phyloP scores from a whole-genome alignment of 306 rosid species.

The Alnus rubra region DNA sequence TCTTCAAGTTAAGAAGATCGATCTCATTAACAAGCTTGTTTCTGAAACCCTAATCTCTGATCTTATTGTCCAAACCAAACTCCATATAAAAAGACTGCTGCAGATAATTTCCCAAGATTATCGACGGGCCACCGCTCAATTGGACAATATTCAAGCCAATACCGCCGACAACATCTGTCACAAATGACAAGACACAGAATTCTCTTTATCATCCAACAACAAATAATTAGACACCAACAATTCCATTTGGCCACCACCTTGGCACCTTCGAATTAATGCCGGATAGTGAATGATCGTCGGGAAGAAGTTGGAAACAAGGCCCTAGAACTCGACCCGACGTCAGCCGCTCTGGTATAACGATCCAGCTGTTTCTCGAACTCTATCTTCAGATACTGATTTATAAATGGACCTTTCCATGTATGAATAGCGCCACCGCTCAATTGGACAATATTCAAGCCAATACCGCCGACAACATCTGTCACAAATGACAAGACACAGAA shows the following conservation, averaged over 20 bases:
- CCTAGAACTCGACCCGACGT: neutral
- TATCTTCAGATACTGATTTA: neutral
- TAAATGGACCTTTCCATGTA: constrained; percentile 10
- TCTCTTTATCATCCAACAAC: neutral
- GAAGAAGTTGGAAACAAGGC: constrained; percentile 11
- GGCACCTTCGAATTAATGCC: neutral
- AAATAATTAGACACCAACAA: neutral
- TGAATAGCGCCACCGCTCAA: neutral
- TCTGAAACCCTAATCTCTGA: neutral
- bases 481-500: constrained; percentile 6
- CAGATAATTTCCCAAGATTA: neutral
- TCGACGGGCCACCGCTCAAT: neutral
- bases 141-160: neutral
- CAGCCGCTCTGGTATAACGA: neutral
- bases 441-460: neutral
- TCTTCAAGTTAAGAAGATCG: neutral
- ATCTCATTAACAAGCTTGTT: neutral
- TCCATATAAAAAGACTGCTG: constrained; percentile 1
- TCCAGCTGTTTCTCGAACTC: constrained; percentile 1
- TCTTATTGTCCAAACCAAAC: neutral
- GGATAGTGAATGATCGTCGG: neutral
- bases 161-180: neutral
- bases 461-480: neutral
- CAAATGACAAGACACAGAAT: constrained; percentile 8
- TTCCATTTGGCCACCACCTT: constrained; percentile 11